Conservation (phyloP, 768 basidiomycete genomes). For the Lyophyllum semitale region DNA sequence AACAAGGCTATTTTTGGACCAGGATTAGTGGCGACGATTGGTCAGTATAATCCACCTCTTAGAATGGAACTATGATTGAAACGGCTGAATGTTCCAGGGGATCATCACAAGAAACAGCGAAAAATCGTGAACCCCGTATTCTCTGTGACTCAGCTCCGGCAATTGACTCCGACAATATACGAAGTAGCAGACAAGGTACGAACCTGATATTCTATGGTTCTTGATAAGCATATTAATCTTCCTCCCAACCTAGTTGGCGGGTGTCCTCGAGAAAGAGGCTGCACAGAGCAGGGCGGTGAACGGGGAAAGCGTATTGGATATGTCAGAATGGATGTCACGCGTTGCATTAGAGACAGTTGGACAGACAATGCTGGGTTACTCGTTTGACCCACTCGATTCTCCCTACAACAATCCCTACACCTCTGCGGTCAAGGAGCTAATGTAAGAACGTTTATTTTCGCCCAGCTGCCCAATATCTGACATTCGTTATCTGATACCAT, state of each 20-base stretch:
- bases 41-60: slow-evolving; percentile 17
- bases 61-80: background rate
- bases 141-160: slow-evolving; percentile 44
- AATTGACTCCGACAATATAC: slow-evolving; percentile 45
- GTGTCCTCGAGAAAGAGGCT: slow-evolving; percentile 29
- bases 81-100: slow-evolving; percentile 26
- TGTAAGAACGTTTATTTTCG: slow-evolving; percentile 31
- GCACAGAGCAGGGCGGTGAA: slow-evolving; percentile 2
- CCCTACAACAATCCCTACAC: slow-evolving; percentile 44
- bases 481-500: background rate
- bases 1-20: slow-evolving; percentile 50
- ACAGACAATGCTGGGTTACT: slow-evolving; percentile 44
- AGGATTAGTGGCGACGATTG: slow-evolving; percentile 43
- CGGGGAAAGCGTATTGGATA: slow-evolving; percentile 34
- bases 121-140: slow-evolving; percentile 52
- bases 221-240: background rate
- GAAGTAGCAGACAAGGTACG: slow-evolving; percentile 46
- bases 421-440: slow-evolving; percentile 44
- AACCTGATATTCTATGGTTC: background rate
- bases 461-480: background rate
- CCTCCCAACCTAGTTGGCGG: slow-evolving; percentile 22
- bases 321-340: slow-evolving; percentile 49
- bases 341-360: slow-evolving; percentile 47
- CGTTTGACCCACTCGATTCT: slow-evolving; percentile 48
- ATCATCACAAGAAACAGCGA: slow-evolving; percentile 48